Evolutionary conservation across 805 yeast species (phyloP).

Genomic region (Kodamaea laetipori): DNA sequence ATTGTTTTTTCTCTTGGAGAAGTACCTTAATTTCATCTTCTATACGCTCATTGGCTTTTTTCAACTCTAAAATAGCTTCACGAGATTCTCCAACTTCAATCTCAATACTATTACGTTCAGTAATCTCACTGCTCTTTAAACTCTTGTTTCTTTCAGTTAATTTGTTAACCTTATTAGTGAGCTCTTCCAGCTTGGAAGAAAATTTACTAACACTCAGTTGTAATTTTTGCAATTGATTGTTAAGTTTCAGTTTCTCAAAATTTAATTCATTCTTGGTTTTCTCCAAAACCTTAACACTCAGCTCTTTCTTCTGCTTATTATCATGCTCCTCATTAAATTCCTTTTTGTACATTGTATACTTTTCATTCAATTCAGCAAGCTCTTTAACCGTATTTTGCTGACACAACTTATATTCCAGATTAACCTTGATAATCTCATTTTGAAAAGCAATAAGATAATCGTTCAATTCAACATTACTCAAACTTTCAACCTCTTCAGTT

Average conservation of each 20-base stretch:
- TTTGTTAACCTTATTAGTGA: constrained; percentile 20
- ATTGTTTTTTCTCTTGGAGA: constrained; percentile 27
- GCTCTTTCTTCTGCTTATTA: constrained; percentile 29
- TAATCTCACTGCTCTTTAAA: constrained; percentile 17
- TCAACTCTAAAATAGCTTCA: constrained; percentile 21
- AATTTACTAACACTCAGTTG: constrained; percentile 21
- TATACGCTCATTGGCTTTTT: constrained; percentile 23
- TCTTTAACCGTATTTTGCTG: constrained; percentile 16
- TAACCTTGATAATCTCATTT: constrained; percentile 25
- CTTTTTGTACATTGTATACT: constrained; percentile 34
- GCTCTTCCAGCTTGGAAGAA: constrained; percentile 23
- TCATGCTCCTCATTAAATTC: constrained; percentile 42
- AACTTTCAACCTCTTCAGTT: constrained; percentile 19
- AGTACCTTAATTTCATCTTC: constrained; percentile 30
- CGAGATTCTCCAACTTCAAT: constrained; percentile 17
- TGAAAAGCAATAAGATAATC: constrained; percentile 30
- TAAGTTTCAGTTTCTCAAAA: constrained; percentile 34
- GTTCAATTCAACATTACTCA: constrained; percentile 24
- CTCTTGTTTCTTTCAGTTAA: constrained; percentile 26
- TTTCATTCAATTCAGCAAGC: constrained; percentile 23
- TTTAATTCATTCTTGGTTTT: constrained; percentile 34
- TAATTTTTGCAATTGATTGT: constrained; percentile 22
- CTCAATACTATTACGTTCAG: constrained; percentile 25
- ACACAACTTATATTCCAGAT: constrained; percentile 24
- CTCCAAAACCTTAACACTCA: constrained; percentile 34